A percentile compares a stretch with the other conserved stretches of the same genome.
Conservation (phyloP, 2,329 filamentous ascomycete genomes). For the Boeremia exigua region DNA sequence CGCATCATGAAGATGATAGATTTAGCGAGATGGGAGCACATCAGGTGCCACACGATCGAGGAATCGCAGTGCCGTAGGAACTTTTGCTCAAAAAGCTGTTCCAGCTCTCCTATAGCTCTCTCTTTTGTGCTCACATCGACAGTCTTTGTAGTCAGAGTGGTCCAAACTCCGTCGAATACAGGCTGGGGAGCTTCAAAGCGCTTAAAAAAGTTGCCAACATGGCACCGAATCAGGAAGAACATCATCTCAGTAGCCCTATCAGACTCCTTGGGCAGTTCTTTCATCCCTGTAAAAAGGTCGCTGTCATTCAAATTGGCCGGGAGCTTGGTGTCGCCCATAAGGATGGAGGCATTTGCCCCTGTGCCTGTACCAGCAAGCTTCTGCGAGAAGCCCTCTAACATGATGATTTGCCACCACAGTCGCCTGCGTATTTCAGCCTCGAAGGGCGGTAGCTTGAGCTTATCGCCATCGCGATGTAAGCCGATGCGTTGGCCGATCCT, state of each 20-base stretch:
- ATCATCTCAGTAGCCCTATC: conserved; percentile 58
- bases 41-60: conserved; percentile 52
- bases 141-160: conserved; percentile 25
- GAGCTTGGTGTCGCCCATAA: conserved; percentile 54
- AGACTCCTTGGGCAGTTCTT: conserved; percentile 50
- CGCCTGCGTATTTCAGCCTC: conserved; percentile 62
- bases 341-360: conserved; percentile 46
- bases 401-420: conserved; percentile 67
- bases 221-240: conserved; percentile 53
- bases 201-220: conserved; percentile 51
- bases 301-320: conserved; percentile 63
- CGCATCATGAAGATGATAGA: conserved; percentile 53
- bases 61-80: conserved; percentile 46
- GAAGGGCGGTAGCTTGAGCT: conserved; percentile 61
- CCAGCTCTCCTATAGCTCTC: conserved; percentile 50
- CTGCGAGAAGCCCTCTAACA: conserved; percentile 63
- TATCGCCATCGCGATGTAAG: conserved; percentile 64
- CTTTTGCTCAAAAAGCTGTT: conserved; percentile 49
- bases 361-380: conserved; percentile 61
- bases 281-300: conserved; percentile 53
- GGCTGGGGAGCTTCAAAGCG: conserved; percentile 19
- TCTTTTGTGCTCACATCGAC: conserved; percentile 33
- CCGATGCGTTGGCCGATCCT: conserved; percentile 67
- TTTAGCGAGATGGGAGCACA: conserved; percentile 53
- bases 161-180: conserved; percentile 35